Evolutionary conservation across 305 asterid genomes (phyloP).

Genomic region (Plantago coronopus): DNA sequence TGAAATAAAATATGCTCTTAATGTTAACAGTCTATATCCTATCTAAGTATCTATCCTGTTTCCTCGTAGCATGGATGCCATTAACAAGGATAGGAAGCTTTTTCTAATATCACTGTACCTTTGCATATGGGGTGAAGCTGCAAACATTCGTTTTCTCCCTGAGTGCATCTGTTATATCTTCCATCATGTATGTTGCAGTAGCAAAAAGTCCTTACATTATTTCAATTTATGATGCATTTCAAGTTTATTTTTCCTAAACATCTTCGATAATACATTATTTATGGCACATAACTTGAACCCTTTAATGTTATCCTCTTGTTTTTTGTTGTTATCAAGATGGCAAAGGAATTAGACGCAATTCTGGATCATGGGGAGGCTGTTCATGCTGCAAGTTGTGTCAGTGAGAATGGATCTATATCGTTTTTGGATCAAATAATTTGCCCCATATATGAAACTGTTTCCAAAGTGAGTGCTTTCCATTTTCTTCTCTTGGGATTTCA

Average conservation of each 20-base stretch:
- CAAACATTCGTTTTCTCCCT: constrained; percentile 93
- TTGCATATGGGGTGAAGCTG: constrained; percentile 99
- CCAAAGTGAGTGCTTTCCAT: constrained; percentile 37
- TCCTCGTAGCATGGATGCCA: constrained; percentile 74
- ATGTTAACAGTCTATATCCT: no score
- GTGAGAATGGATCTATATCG: constrained; percentile 52
- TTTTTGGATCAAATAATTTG: constrained; percentile 64
- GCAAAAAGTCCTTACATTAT: neutral
- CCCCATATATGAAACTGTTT: constrained; percentile 62
- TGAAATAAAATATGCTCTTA: no score
- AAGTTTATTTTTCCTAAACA: constrained; percentile 10
- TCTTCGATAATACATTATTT: neutral
- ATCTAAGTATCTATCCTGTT: no score
- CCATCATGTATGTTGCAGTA: constrained; percentile 65
- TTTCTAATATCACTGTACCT: constrained; percentile 75
- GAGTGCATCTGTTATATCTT: constrained; percentile 96
- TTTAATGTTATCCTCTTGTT: constrained; percentile 18
- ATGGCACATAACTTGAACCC: neutral
- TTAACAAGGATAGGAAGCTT: constrained; percentile 83
- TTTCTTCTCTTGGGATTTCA: neutral
- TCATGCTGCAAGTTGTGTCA: constrained; percentile 54
- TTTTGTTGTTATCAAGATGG: constrained; percentile 65
- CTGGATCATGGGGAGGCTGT: constrained; percentile 81
- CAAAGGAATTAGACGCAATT: constrained; percentile 75
- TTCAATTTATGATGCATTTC: constrained; percentile 12